A percentile compares a stretch with the other conserved stretches of the same genome.
Conservation (phyloP, 75 land plant genomes). For the Pinus tabuliformis region DNA sequence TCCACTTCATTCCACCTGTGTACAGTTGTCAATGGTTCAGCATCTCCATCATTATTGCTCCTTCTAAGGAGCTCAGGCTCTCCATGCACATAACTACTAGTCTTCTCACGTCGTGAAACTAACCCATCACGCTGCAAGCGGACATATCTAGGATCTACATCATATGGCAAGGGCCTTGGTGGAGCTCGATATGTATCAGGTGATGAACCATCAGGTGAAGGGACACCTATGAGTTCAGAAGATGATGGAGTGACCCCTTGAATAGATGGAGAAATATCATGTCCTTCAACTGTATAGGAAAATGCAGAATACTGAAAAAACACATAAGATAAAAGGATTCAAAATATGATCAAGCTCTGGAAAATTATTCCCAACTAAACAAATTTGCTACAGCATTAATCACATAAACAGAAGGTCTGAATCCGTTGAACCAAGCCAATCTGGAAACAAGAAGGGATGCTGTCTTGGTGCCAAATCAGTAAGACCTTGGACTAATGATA, state of each 20-base stretch:
- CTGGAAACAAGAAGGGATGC: neutral
- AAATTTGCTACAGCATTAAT: neutral
- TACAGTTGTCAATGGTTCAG: conserved; percentile 38
- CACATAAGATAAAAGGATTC: neutral
- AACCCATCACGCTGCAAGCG: conserved; percentile 66
- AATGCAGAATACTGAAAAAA: conserved; percentile 49
- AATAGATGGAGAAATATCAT: conserved; percentile 39
- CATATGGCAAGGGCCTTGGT: conserved; percentile 91
- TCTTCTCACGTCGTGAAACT: conserved; percentile 64
- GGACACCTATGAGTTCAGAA: conserved; percentile 22
- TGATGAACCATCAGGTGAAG: conserved; percentile 32
- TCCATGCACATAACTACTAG: conserved; percentile 69
- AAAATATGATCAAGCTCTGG: neutral
- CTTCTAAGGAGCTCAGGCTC: conserved; percentile 63
- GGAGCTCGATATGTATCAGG: conserved; percentile 78
- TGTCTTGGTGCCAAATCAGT: neutral
- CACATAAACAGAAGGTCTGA: neutral
- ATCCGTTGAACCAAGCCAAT: neutral
- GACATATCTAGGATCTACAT: conserved; percentile 70
- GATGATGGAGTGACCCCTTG: conserved; percentile 44
- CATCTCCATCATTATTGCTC: conserved; percentile 37
- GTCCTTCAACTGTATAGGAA: conserved; percentile 47
- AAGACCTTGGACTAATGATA: neutral
- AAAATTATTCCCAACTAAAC: neutral
- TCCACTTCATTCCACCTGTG: conserved; percentile 49